Percentiles rank a stretch among this genome's conserved stretches.
Evolutionary conservation across 78 protist species (phyloP).

Genomic region (Pelomyxa schiedti): DNA sequence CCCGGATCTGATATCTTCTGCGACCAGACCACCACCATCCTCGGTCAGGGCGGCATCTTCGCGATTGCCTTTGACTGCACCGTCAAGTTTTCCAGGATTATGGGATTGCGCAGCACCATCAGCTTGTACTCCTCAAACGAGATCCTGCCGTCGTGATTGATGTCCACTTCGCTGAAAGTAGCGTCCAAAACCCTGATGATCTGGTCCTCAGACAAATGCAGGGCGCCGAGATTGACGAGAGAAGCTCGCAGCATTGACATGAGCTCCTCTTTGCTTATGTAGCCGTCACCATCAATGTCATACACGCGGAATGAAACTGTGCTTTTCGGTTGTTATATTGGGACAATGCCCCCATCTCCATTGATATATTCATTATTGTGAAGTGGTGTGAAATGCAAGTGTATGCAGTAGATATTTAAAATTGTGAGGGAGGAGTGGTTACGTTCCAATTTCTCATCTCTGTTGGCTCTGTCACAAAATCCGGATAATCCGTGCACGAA

Average conservation of each 20-base stretch:
- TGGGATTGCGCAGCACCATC: slow-evolving; percentile 9
- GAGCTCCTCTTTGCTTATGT: slow-evolving; percentile 15
- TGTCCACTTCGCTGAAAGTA: slow-evolving; percentile 21
- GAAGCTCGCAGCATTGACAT: neutral
- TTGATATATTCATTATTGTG: neutral
- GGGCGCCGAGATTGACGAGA: neutral
- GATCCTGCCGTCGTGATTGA: slow-evolving; percentile 11
- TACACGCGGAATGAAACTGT: slow-evolving; percentile 21
- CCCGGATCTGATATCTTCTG: too few relatives aligned
- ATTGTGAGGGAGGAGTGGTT: too few relatives aligned
- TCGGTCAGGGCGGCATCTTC: too few relatives aligned
- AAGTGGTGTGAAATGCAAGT: neutral
- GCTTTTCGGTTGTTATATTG: neutral
- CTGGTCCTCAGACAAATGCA: slow-evolving; percentile 10
- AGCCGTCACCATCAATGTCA: slow-evolving; percentile 22
- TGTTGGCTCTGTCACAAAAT: slow-evolving; percentile 1
- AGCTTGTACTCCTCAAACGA: slow-evolving; percentile 18
- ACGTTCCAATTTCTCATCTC: slow-evolving; percentile 21
- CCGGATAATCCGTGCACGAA: slow-evolving; percentile 15
- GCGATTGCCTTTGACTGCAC: neutral
- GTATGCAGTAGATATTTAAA: neutral
- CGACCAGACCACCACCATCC: too few relatives aligned
- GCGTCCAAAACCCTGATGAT: slow-evolving; percentile 10
- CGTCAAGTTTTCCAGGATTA: slow-evolving; percentile 4
- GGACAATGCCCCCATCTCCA: neutral